A percentile compares a stretch with the other conserved stretches of the same genome.
Conservation (phyloP, 116 monocot genomes). For the Posidonia oceanica region DNA sequence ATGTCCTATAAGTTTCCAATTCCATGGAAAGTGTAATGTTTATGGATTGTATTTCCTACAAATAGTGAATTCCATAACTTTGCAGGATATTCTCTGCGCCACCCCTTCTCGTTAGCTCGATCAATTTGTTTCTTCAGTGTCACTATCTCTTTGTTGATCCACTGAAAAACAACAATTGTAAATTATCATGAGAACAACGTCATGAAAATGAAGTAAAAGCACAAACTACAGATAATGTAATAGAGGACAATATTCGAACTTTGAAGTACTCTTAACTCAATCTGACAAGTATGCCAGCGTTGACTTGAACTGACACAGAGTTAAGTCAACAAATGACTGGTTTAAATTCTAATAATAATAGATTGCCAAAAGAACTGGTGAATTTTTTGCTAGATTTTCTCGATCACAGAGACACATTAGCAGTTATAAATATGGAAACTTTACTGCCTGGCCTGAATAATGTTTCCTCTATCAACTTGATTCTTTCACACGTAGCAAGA, state of each 20-base stretch:
- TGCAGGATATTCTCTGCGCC: conserved; percentile 92
- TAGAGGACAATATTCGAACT: not conserved
- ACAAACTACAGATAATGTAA: not conserved
- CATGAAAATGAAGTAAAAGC: conserved; percentile 6
- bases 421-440: too few species aligned
- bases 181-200: conserved; percentile 1
- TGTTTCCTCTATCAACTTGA: too few species aligned
- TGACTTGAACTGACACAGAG: too few species aligned
- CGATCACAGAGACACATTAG: too few species aligned
- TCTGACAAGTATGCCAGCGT: too few species aligned
- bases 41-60: not conserved
- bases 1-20: not conserved
- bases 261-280: too few species aligned
- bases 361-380: too few species aligned
- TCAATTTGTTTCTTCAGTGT: conserved; percentile 53
- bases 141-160: conserved; percentile 55
- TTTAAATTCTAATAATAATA: too few species aligned
- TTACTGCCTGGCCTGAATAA: too few species aligned
- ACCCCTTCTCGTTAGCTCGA: conserved; percentile 76
- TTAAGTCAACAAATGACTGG: too few species aligned
- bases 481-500: too few species aligned
- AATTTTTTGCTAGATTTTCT: too few species aligned
- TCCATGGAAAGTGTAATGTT: not conserved
- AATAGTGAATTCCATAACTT: not conserved
- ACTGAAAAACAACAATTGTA: conserved; percentile 30